Percentiles rank a stretch among this genome's conserved stretches.
Conservation (phyloP, 2,329 filamentous ascomycete genomes). For the Beauveria bassiana region DNA sequence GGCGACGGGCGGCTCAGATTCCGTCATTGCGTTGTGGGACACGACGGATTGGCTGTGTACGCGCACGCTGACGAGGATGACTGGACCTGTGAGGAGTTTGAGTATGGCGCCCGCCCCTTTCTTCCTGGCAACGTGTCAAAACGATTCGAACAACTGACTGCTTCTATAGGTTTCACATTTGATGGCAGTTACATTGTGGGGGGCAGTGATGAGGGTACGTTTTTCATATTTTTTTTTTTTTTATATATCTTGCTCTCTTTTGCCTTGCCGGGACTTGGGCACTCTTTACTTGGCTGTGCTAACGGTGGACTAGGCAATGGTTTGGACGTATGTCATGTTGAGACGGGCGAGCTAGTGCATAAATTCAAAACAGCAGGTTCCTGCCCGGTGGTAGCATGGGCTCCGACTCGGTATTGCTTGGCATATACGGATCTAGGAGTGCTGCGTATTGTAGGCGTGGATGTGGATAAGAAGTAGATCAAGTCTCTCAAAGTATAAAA, state of each 20-base stretch:
- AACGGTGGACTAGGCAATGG: conserved; percentile 41
- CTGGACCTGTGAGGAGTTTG: conserved; percentile 61
- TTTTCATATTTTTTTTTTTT: no score
- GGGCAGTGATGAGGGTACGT: conserved; percentile 64
- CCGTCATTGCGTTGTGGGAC: conserved; percentile 70
- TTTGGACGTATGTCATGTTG: conserved; percentile 62
- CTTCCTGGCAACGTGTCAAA: no score
- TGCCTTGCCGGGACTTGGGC: no score
- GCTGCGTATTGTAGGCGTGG: conserved; percentile 60
- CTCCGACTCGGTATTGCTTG: conserved; percentile 64
- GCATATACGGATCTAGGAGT: conserved; percentile 65
- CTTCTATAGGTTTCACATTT: conserved; percentile 58
- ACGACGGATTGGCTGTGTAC: conserved; percentile 71
- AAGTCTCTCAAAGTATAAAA: background rate
- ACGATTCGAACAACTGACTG: background rate
- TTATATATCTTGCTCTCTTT: no score
- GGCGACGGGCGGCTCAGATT: conserved; percentile 68
- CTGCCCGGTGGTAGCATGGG: conserved; percentile 65
- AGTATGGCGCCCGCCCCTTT: conserved; percentile 28
- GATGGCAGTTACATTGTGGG: conserved; percentile 69
- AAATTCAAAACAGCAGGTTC: conserved; percentile 61
- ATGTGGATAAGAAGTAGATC: conserved; percentile 34
- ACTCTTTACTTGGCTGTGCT: background rate
- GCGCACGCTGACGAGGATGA: conserved; percentile 61
- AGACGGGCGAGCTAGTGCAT: conserved; percentile 66